Evolutionary conservation across 345 rosid genomes (phyloP).

Genomic region (Lumnitzera littorea): DNA sequence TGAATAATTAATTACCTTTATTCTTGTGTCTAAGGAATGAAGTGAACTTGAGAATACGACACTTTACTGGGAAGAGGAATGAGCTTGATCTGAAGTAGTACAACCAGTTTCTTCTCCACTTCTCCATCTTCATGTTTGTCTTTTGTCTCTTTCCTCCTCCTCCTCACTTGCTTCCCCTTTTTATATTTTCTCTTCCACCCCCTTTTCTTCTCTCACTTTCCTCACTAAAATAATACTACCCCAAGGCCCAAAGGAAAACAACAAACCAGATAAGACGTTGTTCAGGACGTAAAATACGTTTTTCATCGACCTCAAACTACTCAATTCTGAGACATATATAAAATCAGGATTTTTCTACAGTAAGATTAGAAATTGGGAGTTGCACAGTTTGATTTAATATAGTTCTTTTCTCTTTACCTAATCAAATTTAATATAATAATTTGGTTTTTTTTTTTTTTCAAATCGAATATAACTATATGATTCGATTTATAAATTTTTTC

Average conservation of each 20-base stretch:
- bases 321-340: too few species aligned
- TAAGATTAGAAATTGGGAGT: too few species aligned
- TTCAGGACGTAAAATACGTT: slow-evolving; percentile 15
- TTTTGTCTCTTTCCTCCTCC: slow-evolving; percentile 3
- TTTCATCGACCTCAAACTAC: too few species aligned
- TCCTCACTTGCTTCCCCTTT: not conserved
- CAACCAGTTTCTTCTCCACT: slow-evolving; percentile 28
- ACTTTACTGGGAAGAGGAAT: slow-evolving; percentile 25
- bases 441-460: too few species aligned
- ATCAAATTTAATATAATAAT: too few species aligned
- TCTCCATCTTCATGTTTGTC: slow-evolving; percentile 21
- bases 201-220: not conserved
- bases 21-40: slow-evolving; percentile 22
- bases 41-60: slow-evolving; percentile 26
- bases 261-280: slow-evolving; percentile 25
- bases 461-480: too few species aligned
- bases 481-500: too few species aligned
- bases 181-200: too few species aligned
- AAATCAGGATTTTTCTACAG: too few species aligned
- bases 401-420: too few species aligned
- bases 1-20: slow-evolving; percentile 27
- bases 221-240: slow-evolving; percentile 11
- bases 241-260: slow-evolving; percentile 11
- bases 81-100: slow-evolving; percentile 23
- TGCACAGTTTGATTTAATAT: too few species aligned